phyloP scores from a whole-genome alignment of 805 yeast genomes.

The Cyberlindnera lachancei region DNA sequence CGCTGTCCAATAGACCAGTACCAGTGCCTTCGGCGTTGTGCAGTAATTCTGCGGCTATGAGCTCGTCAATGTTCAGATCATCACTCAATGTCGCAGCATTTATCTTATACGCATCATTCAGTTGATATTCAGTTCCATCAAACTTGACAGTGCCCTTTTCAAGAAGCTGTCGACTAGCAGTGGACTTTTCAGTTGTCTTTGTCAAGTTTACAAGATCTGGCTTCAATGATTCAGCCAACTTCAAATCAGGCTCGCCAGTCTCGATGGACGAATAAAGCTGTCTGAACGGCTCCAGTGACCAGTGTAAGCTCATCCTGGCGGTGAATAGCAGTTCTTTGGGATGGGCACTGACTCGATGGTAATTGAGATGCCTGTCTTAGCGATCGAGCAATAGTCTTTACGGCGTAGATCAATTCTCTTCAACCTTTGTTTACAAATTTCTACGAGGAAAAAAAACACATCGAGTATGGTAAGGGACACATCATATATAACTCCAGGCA shows the following conservation, averaged over 20 bases:
- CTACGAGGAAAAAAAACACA: background rate
- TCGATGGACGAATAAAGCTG: conserved; percentile 14
- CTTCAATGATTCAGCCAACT: conserved; percentile 24
- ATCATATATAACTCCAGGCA: too few relatives aligned
- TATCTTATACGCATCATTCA: conserved; percentile 61
- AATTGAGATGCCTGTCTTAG: too few relatives aligned
- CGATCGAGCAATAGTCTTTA: too few relatives aligned
- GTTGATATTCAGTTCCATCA: conserved; percentile 44
- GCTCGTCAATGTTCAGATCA: conserved; percentile 69
- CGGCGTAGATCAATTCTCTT: too few relatives aligned
- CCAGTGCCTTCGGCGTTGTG: conserved; percentile 41
- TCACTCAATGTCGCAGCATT: conserved; percentile 52
- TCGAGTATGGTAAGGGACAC: background rate
- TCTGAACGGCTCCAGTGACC: conserved; percentile 16
- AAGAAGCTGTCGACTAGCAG: conserved; percentile 37
- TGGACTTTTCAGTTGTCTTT: conserved; percentile 36
- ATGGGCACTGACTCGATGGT: too few relatives aligned
- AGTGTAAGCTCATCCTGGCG: conserved; percentile 13
- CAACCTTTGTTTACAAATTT: conserved; percentile 1
- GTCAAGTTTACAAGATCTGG: conserved; percentile 39
- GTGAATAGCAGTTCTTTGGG: too few relatives aligned
- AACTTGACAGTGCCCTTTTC: conserved; percentile 41
- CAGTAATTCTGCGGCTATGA: conserved; percentile 64
- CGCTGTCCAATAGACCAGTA: conserved; percentile 46
- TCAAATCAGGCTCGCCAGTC: conserved; percentile 8